Conservation (phyloP, 345 rosid genomes). For the Crucihimalaya himalaica region DNA sequence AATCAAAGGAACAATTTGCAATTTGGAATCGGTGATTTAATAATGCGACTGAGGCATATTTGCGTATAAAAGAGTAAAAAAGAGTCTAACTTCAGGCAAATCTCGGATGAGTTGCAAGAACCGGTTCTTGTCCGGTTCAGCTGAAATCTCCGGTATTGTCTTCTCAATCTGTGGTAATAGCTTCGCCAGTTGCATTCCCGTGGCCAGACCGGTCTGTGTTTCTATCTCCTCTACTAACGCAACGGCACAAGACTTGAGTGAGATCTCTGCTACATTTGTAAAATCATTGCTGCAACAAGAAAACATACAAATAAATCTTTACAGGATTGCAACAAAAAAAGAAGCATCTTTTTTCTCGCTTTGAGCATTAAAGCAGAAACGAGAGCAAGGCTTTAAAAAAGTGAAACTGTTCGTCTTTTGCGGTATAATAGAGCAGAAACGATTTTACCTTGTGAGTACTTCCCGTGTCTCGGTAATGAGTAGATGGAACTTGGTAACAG, state of each 20-base stretch:
- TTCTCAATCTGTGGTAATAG: conserved; percentile 76
- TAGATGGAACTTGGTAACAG: conserved; percentile 59
- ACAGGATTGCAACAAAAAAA: background rate
- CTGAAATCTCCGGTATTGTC: conserved; percentile 51
- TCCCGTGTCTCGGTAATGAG: conserved; percentile 79
- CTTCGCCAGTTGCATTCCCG: conserved; percentile 74
- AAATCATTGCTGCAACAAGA: conserved; percentile 72
- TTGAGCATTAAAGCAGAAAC: background rate
- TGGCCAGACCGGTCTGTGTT: conserved; percentile 43
- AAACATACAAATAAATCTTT: background rate
- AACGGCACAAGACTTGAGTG: conserved; percentile 58
- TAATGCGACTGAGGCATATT: conserved; percentile 49
- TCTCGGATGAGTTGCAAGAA: conserved; percentile 54
- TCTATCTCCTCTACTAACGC: conserved; percentile 61
- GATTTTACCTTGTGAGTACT: conserved; percentile 69
- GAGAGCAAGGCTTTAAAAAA: background rate
- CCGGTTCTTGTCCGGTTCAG: conserved; percentile 64
- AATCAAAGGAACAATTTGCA: conserved; percentile 19
- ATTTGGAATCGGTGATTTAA: background rate
- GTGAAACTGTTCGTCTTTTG: background rate
- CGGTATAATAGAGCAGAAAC: background rate
- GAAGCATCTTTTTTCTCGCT: background rate
- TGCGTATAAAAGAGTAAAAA: conserved; percentile 83
- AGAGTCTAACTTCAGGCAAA: conserved; percentile 72
- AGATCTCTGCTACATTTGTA: conserved; percentile 54